Evolutionary conservation across 768 basidiomycete genomes (phyloP).

Genomic region (Pleurotus tuoliensis): DNA sequence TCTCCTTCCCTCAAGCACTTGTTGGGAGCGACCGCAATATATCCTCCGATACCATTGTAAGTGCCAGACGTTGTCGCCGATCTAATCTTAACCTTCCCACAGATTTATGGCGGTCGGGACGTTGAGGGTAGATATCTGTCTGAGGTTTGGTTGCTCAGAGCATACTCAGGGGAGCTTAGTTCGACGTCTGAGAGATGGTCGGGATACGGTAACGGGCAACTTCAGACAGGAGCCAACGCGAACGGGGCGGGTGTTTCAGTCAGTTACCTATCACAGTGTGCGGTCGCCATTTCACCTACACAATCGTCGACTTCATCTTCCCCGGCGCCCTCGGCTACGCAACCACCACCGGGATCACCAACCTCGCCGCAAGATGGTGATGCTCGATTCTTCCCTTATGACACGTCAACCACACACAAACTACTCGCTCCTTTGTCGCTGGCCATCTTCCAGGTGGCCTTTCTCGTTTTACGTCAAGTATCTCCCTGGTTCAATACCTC

Average conservation of each 20-base stretch:
- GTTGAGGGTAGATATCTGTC: conserved; percentile 60
- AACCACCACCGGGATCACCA: conserved; percentile 11
- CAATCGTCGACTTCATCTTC: conserved; percentile 17
- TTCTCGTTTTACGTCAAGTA: conserved; percentile 31
- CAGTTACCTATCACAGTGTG: conserved; percentile 59
- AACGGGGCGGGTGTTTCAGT: conserved; percentile 64
- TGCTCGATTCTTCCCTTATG: conserved; percentile 12
- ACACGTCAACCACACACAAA: conserved; percentile 43
- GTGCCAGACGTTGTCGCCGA: conserved; percentile 13
- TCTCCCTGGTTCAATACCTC: conserved; percentile 12
- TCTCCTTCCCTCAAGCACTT: conserved; percentile 50
- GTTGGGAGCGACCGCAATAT: conserved; percentile 47
- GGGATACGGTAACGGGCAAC: conserved; percentile 59
- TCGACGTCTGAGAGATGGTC: conserved; percentile 53
- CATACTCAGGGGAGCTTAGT: conserved; percentile 62
- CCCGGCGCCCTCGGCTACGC: conserved; percentile 17
- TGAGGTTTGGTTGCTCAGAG: conserved; percentile 76
- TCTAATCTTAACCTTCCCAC: conserved; percentile 6
- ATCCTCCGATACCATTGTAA: conserved; percentile 63
- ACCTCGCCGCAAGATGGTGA: not conserved
- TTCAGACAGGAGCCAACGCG: conserved; percentile 62
- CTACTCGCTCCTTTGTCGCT: conserved; percentile 41
- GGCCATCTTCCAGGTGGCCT: conserved; percentile 29
- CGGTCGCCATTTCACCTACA: conserved; percentile 29
- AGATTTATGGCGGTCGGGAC: conserved; percentile 76